Evolutionary conservation across 208 protist genomes (phyloP).

Genomic region (Histomonas meleagridis): DNA sequence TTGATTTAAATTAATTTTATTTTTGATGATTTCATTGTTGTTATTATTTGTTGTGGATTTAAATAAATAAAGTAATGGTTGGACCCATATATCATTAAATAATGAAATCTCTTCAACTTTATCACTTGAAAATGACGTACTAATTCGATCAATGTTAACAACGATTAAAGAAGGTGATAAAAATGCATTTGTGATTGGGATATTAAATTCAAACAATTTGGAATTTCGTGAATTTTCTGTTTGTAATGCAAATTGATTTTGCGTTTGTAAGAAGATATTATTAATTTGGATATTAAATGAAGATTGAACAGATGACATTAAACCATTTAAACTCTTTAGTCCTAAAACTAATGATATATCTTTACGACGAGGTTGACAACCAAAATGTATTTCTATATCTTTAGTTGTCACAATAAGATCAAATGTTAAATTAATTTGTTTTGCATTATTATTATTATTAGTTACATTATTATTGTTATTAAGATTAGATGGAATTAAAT

Average conservation of each 20-base stretch:
- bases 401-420: background rate
- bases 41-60: background rate
- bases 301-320: no score
- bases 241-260: background rate
- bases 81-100: slow-evolving; percentile 31
- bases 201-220: slow-evolving; percentile 10
- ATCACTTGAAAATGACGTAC: background rate
- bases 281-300: background rate
- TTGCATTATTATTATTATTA: background rate
- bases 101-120: slow-evolving; percentile 31
- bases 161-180: background rate
- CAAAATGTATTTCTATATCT: background rate
- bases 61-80: background rate
- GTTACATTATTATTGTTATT: no score
- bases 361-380: background rate
- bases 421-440: background rate
- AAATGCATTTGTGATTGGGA: background rate
- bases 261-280: background rate
- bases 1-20: background rate
- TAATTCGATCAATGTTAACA: background rate
- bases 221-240: background rate
- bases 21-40: background rate
- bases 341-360: slow-evolving; percentile 11
- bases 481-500: background rate
- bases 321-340: background rate